A percentile compares a stretch with the other conserved stretches of the same genome.
These are phyloP conservation scores for Parascedosporium putredinis DNA, from an alignment of 2,329 filamentous ascomycete species.

Conservation along the genomic window DNA sequence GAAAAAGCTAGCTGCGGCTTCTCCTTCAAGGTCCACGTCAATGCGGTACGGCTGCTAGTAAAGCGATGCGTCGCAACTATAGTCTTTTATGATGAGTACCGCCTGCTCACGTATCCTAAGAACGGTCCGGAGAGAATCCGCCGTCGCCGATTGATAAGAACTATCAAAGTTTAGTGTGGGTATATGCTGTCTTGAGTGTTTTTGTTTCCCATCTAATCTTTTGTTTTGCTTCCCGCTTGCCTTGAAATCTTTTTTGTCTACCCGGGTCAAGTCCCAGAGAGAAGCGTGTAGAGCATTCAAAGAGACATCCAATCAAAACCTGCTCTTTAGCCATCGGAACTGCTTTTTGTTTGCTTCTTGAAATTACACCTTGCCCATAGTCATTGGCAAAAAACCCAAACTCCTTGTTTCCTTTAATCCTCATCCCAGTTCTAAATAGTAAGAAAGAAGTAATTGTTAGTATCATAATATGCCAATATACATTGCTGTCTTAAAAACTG, in stretches of 20 bases:
- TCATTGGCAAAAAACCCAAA: neutral
- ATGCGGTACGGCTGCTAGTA: too few relatives aligned
- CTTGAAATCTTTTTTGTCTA: too few relatives aligned
- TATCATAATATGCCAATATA: too few relatives aligned
- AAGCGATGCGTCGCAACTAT: too few relatives aligned
- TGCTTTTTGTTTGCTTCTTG: neutral
- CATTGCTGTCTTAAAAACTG: too few relatives aligned
- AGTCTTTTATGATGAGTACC: too few relatives aligned
- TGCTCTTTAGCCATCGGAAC: too few relatives aligned
- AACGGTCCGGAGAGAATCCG: too few relatives aligned
- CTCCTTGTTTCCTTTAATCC: constrained; percentile 28
- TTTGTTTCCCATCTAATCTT: neutral
- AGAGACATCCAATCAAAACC: too few relatives aligned
- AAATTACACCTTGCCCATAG: neutral
- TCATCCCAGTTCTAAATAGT: constrained; percentile 58
- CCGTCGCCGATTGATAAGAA: neutral
- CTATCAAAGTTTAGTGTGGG: neutral
- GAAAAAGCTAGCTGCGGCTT: too few relatives aligned
- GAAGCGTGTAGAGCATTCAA: neutral
- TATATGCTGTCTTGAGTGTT: neutral
- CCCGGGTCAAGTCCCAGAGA: neutral
- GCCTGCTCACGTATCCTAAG: neutral
- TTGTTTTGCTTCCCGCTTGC: too few relatives aligned
- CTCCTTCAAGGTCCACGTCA: too few relatives aligned
- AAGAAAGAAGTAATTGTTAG: constrained; percentile 18